Evolutionary conservation across 352 stramenopile species (phyloP).

Genomic region (Aphanomyces invadans): DNA sequence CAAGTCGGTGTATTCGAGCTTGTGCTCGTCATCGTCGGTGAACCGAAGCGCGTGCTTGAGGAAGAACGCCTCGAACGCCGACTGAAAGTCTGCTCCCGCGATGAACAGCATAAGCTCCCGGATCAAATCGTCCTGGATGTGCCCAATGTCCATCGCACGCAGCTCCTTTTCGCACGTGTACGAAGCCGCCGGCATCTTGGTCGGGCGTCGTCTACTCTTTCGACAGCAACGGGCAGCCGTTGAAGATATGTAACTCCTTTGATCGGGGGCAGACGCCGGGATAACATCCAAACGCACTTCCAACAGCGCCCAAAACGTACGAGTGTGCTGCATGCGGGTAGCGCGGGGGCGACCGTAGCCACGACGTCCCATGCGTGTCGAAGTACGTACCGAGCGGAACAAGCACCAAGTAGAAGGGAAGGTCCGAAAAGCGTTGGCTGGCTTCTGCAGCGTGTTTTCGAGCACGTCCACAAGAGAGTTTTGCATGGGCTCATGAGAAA

Average conservation of each 20-base stretch:
- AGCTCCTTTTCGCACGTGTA: not conserved
- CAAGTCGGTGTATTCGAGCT: conserved; percentile 64
- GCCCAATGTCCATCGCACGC: conserved; percentile 26
- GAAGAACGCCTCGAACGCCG: conserved; percentile 69
- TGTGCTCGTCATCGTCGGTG: conserved; percentile 54
- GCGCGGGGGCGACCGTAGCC: too few species aligned
- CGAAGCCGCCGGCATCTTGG: not conserved
- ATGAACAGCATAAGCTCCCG: conserved; percentile 56
- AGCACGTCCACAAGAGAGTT: too few species aligned
- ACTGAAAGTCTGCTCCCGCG: conserved; percentile 48
- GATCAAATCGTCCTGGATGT: conserved; percentile 53
- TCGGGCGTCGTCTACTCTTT: not conserved
- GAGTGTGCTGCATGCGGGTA: not conserved
- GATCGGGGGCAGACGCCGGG: too few species aligned
- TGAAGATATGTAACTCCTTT: not conserved
- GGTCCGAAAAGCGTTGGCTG: too few species aligned
- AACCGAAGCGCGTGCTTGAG: conserved; percentile 56
- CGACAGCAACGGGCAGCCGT: not conserved
- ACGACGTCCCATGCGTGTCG: too few species aligned
- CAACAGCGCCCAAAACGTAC: too few species aligned
- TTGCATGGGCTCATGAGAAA: too few species aligned
- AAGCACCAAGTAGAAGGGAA: too few species aligned
- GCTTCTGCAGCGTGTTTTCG: too few species aligned
- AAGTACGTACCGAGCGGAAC: too few species aligned
- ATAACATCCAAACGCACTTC: too few species aligned